Conservation (phyloP, 306 rosid species). For the Fragaria iinumae region DNA sequence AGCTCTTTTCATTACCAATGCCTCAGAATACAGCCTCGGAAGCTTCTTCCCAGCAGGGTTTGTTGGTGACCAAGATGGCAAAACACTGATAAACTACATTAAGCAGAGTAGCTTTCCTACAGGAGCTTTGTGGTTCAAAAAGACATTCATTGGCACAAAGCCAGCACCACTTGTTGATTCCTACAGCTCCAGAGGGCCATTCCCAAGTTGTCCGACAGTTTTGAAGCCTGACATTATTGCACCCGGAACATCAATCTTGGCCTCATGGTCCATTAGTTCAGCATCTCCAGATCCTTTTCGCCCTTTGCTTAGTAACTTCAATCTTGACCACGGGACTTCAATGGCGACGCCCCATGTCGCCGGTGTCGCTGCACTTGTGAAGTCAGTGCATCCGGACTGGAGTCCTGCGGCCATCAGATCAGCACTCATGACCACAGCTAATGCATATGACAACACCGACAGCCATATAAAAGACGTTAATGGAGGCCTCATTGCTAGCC, state of each 20-base stretch:
- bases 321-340: slow-evolving; percentile 1
- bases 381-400: slow-evolving; percentile 15
- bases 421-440: slow-evolving; percentile 19
- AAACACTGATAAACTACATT: slow-evolving; percentile 6
- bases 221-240: slow-evolving; percentile 21
- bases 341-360: slow-evolving; percentile 24
- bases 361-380: slow-evolving; percentile 20
- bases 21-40: not conserved
- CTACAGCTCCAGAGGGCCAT: slow-evolving; percentile 26
- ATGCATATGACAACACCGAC: slow-evolving; percentile 8
- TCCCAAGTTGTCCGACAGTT: slow-evolving; percentile 7
- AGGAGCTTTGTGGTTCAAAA: slow-evolving; percentile 9
- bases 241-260: slow-evolving; percentile 12
- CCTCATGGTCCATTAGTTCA: slow-evolving; percentile 13
- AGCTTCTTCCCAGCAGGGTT: slow-evolving; percentile 5
- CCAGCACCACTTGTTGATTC: slow-evolving; percentile 18
- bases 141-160: not conserved
- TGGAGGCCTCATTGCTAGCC: not conserved
- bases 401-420: slow-evolving; percentile 19
- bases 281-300: not conserved
- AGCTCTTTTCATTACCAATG: slow-evolving; percentile 7
- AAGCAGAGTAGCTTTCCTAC: slow-evolving; percentile 9
- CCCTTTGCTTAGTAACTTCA: not conserved
- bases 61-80: slow-evolving; percentile 15
- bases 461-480: not conserved